Conservation (phyloP, 305 asterid genomes). For the Fraxinus greggii region DNA sequence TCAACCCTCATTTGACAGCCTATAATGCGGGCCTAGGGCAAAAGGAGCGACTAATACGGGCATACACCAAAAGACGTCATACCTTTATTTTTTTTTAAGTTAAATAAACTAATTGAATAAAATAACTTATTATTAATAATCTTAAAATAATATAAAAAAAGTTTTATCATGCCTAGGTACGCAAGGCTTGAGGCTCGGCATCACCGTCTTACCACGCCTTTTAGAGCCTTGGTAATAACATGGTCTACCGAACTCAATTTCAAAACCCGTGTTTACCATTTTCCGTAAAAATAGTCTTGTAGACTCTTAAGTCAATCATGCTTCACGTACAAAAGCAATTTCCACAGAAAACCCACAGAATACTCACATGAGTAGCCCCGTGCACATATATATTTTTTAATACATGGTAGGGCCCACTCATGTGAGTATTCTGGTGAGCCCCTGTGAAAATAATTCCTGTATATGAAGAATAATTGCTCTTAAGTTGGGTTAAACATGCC, state of each 20-base stretch:
- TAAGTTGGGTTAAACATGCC: background rate
- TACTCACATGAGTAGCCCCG: too few species aligned
- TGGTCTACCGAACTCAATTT: background rate
- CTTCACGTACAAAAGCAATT: too few species aligned
- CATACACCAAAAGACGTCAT: background rate
- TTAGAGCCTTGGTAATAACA: background rate
- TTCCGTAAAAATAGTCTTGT: background rate
- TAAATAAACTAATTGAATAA: too few species aligned
- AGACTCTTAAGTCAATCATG: background rate
- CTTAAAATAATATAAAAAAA: too few species aligned
- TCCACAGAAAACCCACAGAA: too few species aligned
- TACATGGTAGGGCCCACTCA: too few species aligned
- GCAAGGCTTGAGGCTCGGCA: background rate
- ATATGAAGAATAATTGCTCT: too few species aligned
- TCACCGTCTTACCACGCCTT: background rate
- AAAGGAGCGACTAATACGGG: background rate
- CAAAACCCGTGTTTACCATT: background rate
- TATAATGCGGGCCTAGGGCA: background rate
- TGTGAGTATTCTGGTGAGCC: too few species aligned
- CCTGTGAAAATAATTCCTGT: too few species aligned
- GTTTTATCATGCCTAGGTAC: background rate
- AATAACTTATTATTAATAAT: too few species aligned
- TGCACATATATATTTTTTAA: too few species aligned
- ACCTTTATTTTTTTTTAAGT: background rate
- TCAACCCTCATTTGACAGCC: background rate